Conservation (phyloP, 352 stramenopile species). For the Stramenopiles sp. region DNA sequence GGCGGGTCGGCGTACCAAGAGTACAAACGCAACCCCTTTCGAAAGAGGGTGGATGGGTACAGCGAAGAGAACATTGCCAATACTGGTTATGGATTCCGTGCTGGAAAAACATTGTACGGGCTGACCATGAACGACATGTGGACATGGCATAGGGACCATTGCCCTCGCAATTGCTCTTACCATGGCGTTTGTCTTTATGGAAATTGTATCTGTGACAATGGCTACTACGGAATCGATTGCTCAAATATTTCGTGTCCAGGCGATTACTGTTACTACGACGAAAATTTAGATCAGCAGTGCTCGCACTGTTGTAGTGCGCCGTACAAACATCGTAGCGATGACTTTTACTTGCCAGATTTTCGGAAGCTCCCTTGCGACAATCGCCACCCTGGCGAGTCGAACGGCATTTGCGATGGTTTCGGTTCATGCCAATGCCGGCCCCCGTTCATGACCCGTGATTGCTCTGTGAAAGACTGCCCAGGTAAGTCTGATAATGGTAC, state of each 20-base stretch:
- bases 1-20: not conserved
- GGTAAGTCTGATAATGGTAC: slow-evolving; percentile 61
- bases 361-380: slow-evolving; percentile 60
- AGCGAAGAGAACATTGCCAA: slow-evolving; percentile 36
- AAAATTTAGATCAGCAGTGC: slow-evolving; percentile 56
- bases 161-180: slow-evolving; percentile 71
- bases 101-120: slow-evolving; percentile 32
- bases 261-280: slow-evolving; percentile 72
- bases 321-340: slow-evolving; percentile 35
- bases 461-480: slow-evolving; percentile 74
- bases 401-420: slow-evolving; percentile 87
- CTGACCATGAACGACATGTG: slow-evolving; percentile 58
- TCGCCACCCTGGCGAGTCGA: slow-evolving; percentile 58
- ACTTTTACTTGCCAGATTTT: slow-evolving; percentile 64
- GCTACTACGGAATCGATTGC: slow-evolving; percentile 86
- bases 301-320: slow-evolving; percentile 70
- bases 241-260: slow-evolving; percentile 81
- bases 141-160: slow-evolving; percentile 64
- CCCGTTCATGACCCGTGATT: slow-evolving; percentile 73
- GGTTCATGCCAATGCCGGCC: slow-evolving; percentile 77
- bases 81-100: too few relatives aligned
- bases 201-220: slow-evolving; percentile 72
- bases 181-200: slow-evolving; percentile 70
- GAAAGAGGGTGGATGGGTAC: slow-evolving; percentile 28
- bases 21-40: not conserved